Conservation (phyloP, 1,284 basidiomycete species). For the Lentinula novae-zelandiae region DNA sequence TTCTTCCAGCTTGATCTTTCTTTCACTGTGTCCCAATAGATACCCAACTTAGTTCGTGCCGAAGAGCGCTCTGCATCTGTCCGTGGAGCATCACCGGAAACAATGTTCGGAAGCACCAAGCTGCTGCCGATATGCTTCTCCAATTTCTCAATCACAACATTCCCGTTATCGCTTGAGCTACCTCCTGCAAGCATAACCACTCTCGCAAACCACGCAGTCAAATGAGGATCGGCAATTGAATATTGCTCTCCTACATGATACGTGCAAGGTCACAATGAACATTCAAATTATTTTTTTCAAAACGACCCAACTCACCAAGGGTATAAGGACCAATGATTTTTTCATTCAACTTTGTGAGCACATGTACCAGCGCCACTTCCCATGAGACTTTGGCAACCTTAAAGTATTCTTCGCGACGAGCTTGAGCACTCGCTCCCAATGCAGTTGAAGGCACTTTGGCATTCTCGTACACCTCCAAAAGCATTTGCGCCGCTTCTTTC, state of each 20-base stretch:
- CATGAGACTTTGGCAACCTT: slow-evolving; percentile 25
- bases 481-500: slow-evolving; percentile 40
- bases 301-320: slow-evolving; percentile 47
- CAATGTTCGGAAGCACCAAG: slow-evolving; percentile 20
- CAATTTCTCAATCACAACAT: slow-evolving; percentile 43
- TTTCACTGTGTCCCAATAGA: slow-evolving; percentile 37
- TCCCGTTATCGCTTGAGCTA: slow-evolving; percentile 42
- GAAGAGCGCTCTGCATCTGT: slow-evolving; percentile 28
- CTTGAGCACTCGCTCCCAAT: slow-evolving; percentile 41
- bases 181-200: slow-evolving; percentile 60
- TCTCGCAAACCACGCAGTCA: slow-evolving; percentile 74
- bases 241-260: slow-evolving; percentile 61
- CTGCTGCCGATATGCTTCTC: slow-evolving; percentile 44
- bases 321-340: slow-evolving; percentile 70
- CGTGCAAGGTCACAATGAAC: too few species aligned
- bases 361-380: slow-evolving; percentile 30
- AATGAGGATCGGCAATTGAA: slow-evolving; percentile 77
- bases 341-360: slow-evolving; percentile 40
- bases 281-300: not conserved
- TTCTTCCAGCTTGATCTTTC: slow-evolving; percentile 67
- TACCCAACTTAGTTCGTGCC: slow-evolving; percentile 18
- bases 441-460: slow-evolving; percentile 40
- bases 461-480: slow-evolving; percentile 42
- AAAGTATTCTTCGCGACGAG: not conserved
- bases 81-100: slow-evolving; percentile 34